Percentiles rank a stretch among this genome's conserved stretches.
Evolutionary conservation across 1,284 basidiomycete genomes (phyloP).

Genomic region (Tremellales sp.): DNA sequence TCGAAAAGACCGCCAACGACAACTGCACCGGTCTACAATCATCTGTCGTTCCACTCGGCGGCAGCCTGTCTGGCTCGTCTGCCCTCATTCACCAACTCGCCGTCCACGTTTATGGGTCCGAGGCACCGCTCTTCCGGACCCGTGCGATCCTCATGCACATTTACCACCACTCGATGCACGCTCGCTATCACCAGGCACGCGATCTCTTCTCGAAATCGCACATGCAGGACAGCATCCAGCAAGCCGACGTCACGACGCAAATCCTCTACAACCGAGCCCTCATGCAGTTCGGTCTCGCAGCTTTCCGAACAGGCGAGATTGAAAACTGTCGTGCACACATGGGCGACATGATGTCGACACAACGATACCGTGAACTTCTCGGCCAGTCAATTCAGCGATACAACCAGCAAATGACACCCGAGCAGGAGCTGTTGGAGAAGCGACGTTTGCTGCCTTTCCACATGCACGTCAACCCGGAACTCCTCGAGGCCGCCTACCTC

Average conservation of each 20-base stretch:
- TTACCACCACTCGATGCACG: slow-evolving; percentile 94
- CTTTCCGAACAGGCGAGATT: slow-evolving; percentile 92
- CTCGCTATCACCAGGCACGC: slow-evolving; percentile 93
- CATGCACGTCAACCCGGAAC: slow-evolving; percentile 98
- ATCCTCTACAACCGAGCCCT: slow-evolving; percentile 97
- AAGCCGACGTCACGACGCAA: slow-evolving; percentile 94
- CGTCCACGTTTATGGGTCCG: slow-evolving; percentile 87
- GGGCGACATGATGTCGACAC: slow-evolving; percentile 93
- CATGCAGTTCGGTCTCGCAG: slow-evolving; percentile 93
- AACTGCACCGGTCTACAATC: slow-evolving; percentile 56
- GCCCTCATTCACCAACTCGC: slow-evolving; percentile 80
- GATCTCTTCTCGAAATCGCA: slow-evolving; percentile 99
- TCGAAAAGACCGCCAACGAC: slow-evolving; percentile 65
- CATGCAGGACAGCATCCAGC: slow-evolving; percentile 91
- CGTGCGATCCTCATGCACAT: slow-evolving; percentile 97
- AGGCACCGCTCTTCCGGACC: slow-evolving; percentile 84
- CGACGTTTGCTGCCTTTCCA: slow-evolving; percentile 97
- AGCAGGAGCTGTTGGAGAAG: slow-evolving; percentile 96
- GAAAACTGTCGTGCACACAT: slow-evolving; percentile 89
- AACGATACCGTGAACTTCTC: slow-evolving; percentile 92
- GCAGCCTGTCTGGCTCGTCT: slow-evolving; percentile 55
- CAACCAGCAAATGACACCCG: slow-evolving; percentile 72
- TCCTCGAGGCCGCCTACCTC: slow-evolving; percentile 94
- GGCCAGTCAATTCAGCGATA: slow-evolving; percentile 95
- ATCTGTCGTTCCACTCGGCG: slow-evolving; percentile 57